Evolutionary conservation across 441 rosid species (phyloP).

Genomic region (Geranium incanum): DNA sequence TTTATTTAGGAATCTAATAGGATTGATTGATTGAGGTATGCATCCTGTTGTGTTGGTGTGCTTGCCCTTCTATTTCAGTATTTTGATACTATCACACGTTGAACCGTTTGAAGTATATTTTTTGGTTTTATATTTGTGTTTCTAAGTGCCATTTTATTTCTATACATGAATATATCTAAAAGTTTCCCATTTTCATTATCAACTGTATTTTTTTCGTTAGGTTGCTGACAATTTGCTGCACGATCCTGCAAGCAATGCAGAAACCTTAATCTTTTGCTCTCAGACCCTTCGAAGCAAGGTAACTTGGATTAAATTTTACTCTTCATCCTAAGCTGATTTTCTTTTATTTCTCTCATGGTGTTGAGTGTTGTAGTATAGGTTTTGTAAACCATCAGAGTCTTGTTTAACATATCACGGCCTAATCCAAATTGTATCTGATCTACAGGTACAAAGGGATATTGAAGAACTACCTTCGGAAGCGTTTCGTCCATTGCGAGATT

Average conservation of each 20-base stretch:
- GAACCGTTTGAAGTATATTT: not conserved
- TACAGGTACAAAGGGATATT: constrained; percentile 89
- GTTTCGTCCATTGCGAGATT: constrained; percentile 66
- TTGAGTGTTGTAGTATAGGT: constrained; percentile 1
- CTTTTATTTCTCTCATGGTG: not conserved
- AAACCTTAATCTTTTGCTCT: constrained; percentile 93
- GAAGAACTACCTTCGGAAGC: constrained; percentile 97
- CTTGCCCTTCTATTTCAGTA: not conserved
- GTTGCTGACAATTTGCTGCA: constrained; percentile 99
- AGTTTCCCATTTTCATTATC: constrained; percentile 6
- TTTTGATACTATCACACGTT: not conserved
- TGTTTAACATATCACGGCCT: not conserved
- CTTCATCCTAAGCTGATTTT: not conserved
- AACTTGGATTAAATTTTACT: constrained; percentile 21
- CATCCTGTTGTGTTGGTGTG: not conserved
- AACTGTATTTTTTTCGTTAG: constrained; percentile 29
- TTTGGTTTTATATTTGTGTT: constrained; percentile 1
- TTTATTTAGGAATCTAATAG: not conserved
- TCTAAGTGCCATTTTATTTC: not conserved
- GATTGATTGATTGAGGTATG: not conserved
- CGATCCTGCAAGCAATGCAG: constrained; percentile 87
- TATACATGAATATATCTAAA: constrained; percentile 15
- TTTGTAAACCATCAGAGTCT: constrained; percentile 4
- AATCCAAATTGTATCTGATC: constrained; percentile 17
- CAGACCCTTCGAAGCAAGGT: constrained; percentile 99